Evolutionary conservation across 495 filamentous ascomycete genomes (phyloP), one percentile per base, ranked within the genome.

Genomic region (Trichoderma reesei): DNA sequence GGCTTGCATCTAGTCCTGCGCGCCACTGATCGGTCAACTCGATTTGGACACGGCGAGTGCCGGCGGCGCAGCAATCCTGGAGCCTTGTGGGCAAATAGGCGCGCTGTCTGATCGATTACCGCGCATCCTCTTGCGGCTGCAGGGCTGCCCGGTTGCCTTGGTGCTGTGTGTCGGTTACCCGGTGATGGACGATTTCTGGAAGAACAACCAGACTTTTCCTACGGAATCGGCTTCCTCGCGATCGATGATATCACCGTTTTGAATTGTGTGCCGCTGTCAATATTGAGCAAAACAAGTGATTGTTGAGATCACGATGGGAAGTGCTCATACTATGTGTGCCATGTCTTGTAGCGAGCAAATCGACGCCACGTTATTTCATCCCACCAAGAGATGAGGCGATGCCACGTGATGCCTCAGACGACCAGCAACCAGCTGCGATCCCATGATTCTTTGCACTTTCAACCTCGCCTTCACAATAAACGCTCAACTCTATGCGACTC

Each of bases 21-120:
- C 51, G 14, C 31, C 26, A 56, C 44, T 3, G n/a, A n/a, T 56
- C 51, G 51, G 51, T 56, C 51, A 33, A 33, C 51, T 56, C 26
- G 51, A 56, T 56, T 56, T 10, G 51, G 51, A 56, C 51, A 56
- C 51, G 26, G 46, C 11, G 46, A 54, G 18, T 54, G 46, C 46
- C 46, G 46, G 46, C 13, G 26, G 44, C 44, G n/a, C 6, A 9
- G 51, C 16, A 56, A 36, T 56, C 51, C 51, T 3, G 3, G 51
- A 34, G 9, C 14, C 51, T 33, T n/a, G 20, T 26, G 34, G 51
- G 9, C 9, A 56, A 20, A 56, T 56, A 56, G 34, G 51, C 51
- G 51, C 51, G 51, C 20, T 33, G 31, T 9, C 51, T 33, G 51
- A 56, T 36, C 51, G 51, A 56, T 56, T 33, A 56, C 51, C 51